These are phyloP conservation scores for Grosmannia clavigera DNA, from an alignment of 2,329 filamentous ascomycete species.

Conservation along the genomic window DNA sequence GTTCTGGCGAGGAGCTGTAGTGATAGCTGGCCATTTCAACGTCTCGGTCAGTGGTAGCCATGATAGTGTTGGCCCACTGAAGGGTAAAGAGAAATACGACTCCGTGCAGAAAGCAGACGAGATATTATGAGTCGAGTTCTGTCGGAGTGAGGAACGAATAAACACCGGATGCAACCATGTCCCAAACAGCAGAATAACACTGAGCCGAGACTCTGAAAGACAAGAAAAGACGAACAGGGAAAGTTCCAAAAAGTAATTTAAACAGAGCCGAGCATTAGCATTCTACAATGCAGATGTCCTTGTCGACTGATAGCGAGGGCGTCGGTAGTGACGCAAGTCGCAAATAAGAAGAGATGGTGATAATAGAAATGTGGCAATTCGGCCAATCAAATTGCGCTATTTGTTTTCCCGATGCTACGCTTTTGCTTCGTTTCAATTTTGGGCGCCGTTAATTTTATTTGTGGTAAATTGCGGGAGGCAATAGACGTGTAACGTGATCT, in stretches of 20 bases:
- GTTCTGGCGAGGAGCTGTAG: constrained; percentile 35
- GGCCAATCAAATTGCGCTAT: constrained; percentile 1
- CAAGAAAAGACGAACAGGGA: background rate
- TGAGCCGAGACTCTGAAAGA: background rate
- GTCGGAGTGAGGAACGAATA: background rate
- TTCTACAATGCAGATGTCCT: background rate
- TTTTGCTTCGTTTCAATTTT: constrained; percentile 1
- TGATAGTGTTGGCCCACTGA: background rate
- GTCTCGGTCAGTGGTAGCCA: constrained; percentile 13
- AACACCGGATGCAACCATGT: background rate
- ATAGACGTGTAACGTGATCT: background rate
- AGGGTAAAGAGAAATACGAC: background rate
- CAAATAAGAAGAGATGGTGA: background rate
- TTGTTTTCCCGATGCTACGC: background rate
- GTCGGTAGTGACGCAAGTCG: background rate
- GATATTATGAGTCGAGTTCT: background rate
- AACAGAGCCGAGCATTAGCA: background rate
- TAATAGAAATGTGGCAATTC: background rate
- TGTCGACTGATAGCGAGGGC: background rate
- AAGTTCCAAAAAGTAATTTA: background rate
- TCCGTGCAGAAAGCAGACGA: background rate
- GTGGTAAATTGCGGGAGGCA: background rate
- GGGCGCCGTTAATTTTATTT: background rate
- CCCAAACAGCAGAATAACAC: background rate
- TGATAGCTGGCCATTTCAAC: constrained; percentile 22